Evolutionary conservation across 768 basidiomycete species (phyloP).

Genomic region (Xerocomellus intermedius): DNA sequence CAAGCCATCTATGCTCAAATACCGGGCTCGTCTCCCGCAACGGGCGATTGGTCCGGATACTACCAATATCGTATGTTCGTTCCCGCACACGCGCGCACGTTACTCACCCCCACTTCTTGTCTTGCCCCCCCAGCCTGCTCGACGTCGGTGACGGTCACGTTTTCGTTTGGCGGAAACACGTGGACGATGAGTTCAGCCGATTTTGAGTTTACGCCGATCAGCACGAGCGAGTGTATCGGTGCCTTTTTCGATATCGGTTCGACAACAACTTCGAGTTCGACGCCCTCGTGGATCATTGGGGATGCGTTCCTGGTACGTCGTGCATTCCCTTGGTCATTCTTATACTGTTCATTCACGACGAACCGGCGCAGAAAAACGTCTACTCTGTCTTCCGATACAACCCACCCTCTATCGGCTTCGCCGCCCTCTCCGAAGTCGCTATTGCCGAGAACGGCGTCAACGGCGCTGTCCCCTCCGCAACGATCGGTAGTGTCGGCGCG

Average conservation of each 20-base stretch:
- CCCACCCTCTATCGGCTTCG: constrained; percentile 53
- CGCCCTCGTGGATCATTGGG: constrained; percentile 51
- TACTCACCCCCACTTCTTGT: background rate
- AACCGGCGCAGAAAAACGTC: constrained; percentile 45
- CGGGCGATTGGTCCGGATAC: constrained; percentile 43
- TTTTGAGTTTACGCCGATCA: constrained; percentile 42
- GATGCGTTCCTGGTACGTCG: constrained; percentile 43
- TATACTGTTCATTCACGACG: background rate
- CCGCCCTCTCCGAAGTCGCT: constrained; percentile 37
- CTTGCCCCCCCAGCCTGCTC: constrained; percentile 29
- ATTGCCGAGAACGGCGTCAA: constrained; percentile 30
- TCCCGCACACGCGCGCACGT: background rate
- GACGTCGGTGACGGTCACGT: constrained; percentile 36
- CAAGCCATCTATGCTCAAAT: constrained; percentile 46
- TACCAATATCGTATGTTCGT: constrained; percentile 41
- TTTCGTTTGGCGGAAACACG: constrained; percentile 44
- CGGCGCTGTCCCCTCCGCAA: constrained; percentile 48
- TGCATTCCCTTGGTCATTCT: background rate
- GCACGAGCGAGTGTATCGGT: constrained; percentile 46
- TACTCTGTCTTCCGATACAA: constrained; percentile 53
- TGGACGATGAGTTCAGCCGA: constrained; percentile 52
- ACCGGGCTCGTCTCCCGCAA: constrained; percentile 37
- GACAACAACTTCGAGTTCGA: constrained; percentile 27
- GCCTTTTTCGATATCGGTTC: constrained; percentile 46
- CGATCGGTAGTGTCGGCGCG: constrained; percentile 52